Evolutionary conservation across 2,329 filamentous ascomycete genomes (phyloP), one percentile per base, ranked within the genome.

Genomic region (Lachnellula cervina): DNA sequence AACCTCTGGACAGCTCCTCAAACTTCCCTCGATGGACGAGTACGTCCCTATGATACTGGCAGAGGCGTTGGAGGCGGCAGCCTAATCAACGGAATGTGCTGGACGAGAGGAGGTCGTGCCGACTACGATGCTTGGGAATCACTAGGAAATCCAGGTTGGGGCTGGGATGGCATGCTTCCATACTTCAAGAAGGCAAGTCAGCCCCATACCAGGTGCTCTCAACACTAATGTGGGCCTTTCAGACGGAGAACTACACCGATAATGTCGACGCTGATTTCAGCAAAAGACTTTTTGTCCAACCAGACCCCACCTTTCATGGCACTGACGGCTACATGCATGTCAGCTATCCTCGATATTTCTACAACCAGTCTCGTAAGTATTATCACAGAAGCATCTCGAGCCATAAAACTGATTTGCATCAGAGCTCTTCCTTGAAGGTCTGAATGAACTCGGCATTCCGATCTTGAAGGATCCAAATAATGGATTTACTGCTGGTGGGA

Each of bases 1-100:
- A 72, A 71, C 23, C 71, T 75, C 34, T 61, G 44, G 38, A 74
- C 74, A 2, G 62, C 64, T 9, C 69, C 72, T 2, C 73, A 76
- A 64, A 70, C 70, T 38, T 62, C 51, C 44, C 62, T 67, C 13
- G 64, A 66, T 56, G 61, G 64, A 8, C 51, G 56, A 45, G 50
- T 58, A 17, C 57, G 64, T 16, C 58, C 63, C 17, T 61, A 62
- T 40, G 57, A 65, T 48, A 53, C 63, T 46, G 64, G 56, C 4
- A 56, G 62, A 35, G 62, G 59, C 42, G 49, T 60, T 48, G 73
- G 74, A 17, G 75, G 75, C 7, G 72, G 74, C 5, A 71, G 68
- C 16, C 67, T 70, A 5, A 64, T 77, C 49, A 76, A 77, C 64
- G 73, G 70, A n/a, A 71, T 74, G 64, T 65, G 60, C 37, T 64